Evolutionary conservation across 2,329 filamentous ascomycete species (phyloP).

Genomic region (Fusarium oxysporum): DNA sequence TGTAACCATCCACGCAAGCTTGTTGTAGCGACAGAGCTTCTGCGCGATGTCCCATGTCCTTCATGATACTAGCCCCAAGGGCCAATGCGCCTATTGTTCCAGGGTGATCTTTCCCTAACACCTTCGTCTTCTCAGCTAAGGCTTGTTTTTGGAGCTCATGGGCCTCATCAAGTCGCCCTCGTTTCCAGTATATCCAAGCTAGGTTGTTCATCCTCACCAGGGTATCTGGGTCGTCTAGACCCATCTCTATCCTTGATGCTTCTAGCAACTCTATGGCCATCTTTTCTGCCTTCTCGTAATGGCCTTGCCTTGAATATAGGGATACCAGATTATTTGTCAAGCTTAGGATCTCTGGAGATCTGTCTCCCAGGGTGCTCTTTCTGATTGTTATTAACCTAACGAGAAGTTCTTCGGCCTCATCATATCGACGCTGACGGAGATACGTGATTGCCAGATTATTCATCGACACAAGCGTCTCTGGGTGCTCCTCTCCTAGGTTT

Average conservation of each 20-base stretch:
- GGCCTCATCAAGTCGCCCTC: background rate
- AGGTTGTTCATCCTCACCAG: accelerated
- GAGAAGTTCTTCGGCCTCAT: background rate
- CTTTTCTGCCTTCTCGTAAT: background rate
- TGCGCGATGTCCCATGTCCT: background rate
- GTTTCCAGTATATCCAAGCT: accelerated
- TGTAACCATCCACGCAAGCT: no score
- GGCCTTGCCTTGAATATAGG: no score
- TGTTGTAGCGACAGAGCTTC: background rate
- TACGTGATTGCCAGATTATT: background rate
- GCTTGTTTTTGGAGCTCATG: background rate
- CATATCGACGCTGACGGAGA: accelerated
- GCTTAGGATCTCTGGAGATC: no score
- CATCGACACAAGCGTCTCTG: no score
- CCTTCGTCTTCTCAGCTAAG: accelerated
- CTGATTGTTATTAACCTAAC: accelerated
- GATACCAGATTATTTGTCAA: no score
- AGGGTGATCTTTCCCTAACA: background rate
- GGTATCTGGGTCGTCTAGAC: accelerated
- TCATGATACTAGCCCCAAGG: accelerated
- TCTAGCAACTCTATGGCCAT: accelerated
- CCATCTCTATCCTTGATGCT: accelerated
- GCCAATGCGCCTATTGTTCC: accelerated
- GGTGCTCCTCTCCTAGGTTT: no score
- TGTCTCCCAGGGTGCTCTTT: accelerated